Percentiles rank a stretch among this genome's conserved stretches.
Conservation (phyloP, 2,329 filamentous ascomycete genomes). For the Penicillium sp. region DNA sequence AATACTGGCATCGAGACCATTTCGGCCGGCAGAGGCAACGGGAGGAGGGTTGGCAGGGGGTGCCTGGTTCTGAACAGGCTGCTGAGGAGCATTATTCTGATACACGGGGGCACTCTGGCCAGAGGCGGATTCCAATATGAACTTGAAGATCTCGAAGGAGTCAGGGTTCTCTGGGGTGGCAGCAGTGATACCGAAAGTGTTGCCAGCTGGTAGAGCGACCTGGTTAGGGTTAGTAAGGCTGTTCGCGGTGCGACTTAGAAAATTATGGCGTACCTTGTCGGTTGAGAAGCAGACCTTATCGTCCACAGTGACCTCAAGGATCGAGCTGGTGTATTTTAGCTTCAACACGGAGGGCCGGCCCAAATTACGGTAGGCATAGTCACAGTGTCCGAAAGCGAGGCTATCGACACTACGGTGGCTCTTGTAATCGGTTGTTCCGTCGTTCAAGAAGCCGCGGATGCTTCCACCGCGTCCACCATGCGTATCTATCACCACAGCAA, state of each 20-base stretch:
- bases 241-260: neutral
- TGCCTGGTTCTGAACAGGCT: slow-evolving; percentile 21
- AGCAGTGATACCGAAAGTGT: slow-evolving; percentile 83
- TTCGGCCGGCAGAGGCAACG: slow-evolving; percentile 34
- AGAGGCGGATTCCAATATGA: slow-evolving; percentile 65
- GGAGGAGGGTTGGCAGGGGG: slow-evolving; percentile 37
- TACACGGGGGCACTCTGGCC: slow-evolving; percentile 18
- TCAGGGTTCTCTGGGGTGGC: slow-evolving; percentile 88
- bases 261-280: slow-evolving; percentile 50
- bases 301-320: slow-evolving; percentile 78
- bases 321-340: slow-evolving; percentile 63
- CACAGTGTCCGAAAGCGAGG: slow-evolving; percentile 89
- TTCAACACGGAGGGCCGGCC: slow-evolving; percentile 79
- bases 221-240: slow-evolving; percentile 31
- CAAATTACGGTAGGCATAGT: slow-evolving; percentile 85
- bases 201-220: slow-evolving; percentile 73
- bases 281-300: slow-evolving; percentile 79
- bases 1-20: slow-evolving; percentile 33
- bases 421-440: slow-evolving; percentile 77
- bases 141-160: slow-evolving; percentile 89
- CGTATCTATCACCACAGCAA: slow-evolving; percentile 81
- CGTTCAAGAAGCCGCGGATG: slow-evolving; percentile 90
- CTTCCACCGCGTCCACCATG: slow-evolving; percentile 76
- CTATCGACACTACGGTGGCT: slow-evolving; percentile 73
- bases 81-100: slow-evolving; percentile 14